These are phyloP conservation scores for Kodamaea laetipori DNA, from an alignment of 805 yeast genomes.

Conservation along the genomic window DNA sequence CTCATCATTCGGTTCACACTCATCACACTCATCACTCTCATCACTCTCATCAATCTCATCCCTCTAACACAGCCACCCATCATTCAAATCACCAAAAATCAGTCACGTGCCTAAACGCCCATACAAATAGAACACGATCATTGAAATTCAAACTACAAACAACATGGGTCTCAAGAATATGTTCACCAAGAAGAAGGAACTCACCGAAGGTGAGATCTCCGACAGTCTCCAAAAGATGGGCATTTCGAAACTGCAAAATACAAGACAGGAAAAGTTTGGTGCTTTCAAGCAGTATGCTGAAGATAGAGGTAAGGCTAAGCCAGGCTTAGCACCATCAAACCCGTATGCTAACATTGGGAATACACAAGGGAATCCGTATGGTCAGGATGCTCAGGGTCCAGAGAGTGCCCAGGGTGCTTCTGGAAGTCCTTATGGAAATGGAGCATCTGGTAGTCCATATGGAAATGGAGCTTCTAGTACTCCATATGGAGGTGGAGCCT, in stretches of 20 bases:
- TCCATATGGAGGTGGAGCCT: conserved; percentile 10
- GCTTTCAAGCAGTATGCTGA: conserved; percentile 53
- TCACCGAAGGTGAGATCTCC: conserved; percentile 40
- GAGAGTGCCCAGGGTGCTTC: background rate
- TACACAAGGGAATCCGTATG: conserved; percentile 13
- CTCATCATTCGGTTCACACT: too few relatives aligned
- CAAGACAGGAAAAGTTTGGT: conserved; percentile 49
- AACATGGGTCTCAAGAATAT: conserved; percentile 50
- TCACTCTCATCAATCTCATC: too few relatives aligned
- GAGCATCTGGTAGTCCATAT: background rate
- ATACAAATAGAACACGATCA: conserved; percentile 4
- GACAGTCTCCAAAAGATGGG: conserved; percentile 25
- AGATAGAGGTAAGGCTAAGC: conserved; percentile 36
- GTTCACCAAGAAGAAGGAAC: conserved; percentile 50
- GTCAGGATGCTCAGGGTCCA: background rate
- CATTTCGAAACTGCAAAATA: conserved; percentile 34
- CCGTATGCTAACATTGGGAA: conserved; percentile 39
- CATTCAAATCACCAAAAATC: background rate
- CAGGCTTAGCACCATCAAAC: conserved; percentile 43
- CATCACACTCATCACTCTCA: too few relatives aligned
- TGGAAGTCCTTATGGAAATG: conserved; percentile 8
- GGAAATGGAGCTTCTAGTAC: conserved; percentile 1
- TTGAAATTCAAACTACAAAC: background rate
- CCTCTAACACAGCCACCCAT: too few relatives aligned
- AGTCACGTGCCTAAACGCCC: background rate